These are phyloP conservation scores for Neckera pumila DNA, from an alignment of 225 moss, liverwort and hornwort genomes.

Conservation along the genomic window DNA sequence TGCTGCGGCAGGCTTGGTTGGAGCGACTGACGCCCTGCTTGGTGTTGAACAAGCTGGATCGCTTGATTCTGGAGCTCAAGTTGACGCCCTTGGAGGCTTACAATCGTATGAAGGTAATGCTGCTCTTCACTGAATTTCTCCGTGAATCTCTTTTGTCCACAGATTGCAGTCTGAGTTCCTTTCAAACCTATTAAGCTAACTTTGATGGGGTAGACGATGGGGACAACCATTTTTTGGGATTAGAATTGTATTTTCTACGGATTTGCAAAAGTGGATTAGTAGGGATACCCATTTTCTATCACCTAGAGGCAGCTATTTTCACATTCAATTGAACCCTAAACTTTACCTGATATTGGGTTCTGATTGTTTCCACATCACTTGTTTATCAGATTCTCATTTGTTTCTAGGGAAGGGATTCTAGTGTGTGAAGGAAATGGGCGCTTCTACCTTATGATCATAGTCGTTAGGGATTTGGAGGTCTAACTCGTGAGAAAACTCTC, in stretches of 20 bases:
- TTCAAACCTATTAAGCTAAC: background rate
- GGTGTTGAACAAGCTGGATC: constrained; percentile 90
- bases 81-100: constrained; percentile 92
- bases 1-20: constrained; percentile 93
- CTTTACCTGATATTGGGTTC: background rate
- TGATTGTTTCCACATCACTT: background rate
- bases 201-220: background rate
- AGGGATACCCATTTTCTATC: background rate
- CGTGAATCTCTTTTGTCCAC: background rate
- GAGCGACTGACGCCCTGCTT: constrained; percentile 88
- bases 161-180: background rate
- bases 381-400: background rate
- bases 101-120: constrained; percentile 64
- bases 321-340: background rate
- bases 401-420: background rate
- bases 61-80: constrained; percentile 90
- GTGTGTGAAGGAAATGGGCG: background rate
- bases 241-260: background rate
- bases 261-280: background rate
- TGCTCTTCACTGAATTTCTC: background rate
- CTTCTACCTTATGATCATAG: background rate
- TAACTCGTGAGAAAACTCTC: background rate
- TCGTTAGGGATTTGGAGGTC: background rate
- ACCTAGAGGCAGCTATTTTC: background rate
- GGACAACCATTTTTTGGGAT: background rate